Percentiles rank a stretch among this genome's conserved stretches.
Evolutionary conservation across 371 early-diverging fungal genomes (phyloP).

Genomic region (Enterospora canceri): DNA sequence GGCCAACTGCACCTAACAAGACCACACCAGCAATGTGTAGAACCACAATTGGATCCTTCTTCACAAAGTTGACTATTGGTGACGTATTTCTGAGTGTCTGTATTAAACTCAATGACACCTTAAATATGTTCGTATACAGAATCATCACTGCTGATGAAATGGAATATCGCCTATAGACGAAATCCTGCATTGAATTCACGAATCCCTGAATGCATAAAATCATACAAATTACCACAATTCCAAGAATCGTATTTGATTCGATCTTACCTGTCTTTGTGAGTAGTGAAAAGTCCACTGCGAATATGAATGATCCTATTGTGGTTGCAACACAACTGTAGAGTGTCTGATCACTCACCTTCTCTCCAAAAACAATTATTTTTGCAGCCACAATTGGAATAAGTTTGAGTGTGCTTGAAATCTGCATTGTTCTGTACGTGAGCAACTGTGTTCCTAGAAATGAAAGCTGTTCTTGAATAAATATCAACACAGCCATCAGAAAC

Average conservation of each 20-base stretch:
- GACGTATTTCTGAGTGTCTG: slow-evolving; percentile 60
- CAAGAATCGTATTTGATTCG: slow-evolving; percentile 46
- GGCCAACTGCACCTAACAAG: slow-evolving; percentile 79
- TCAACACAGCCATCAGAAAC: background rate
- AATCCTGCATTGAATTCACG: slow-evolving; percentile 89
- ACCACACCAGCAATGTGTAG: slow-evolving; percentile 71
- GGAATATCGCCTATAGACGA: slow-evolving; percentile 66
- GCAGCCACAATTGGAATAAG: background rate
- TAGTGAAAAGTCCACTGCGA: background rate
- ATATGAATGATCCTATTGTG: background rate
- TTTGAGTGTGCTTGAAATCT: background rate
- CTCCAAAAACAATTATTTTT: background rate
- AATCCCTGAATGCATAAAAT: slow-evolving; percentile 79
- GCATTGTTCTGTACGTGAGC: background rate
- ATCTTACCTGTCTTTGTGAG: background rate
- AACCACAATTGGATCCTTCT: slow-evolving; percentile 64
- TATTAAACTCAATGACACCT: slow-evolving; percentile 62
- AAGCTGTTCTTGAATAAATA: background rate
- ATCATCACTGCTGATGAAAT: slow-evolving; percentile 77
- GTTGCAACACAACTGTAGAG: background rate
- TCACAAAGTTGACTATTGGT: slow-evolving; percentile 66
- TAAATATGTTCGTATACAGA: slow-evolving; percentile 79
- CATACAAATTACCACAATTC: slow-evolving; percentile 65
- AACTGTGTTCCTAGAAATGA: background rate
- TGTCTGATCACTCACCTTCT: background rate